Conservation (phyloP, 768 basidiomycete genomes). For the Rhizopogon vulgaris region DNA sequence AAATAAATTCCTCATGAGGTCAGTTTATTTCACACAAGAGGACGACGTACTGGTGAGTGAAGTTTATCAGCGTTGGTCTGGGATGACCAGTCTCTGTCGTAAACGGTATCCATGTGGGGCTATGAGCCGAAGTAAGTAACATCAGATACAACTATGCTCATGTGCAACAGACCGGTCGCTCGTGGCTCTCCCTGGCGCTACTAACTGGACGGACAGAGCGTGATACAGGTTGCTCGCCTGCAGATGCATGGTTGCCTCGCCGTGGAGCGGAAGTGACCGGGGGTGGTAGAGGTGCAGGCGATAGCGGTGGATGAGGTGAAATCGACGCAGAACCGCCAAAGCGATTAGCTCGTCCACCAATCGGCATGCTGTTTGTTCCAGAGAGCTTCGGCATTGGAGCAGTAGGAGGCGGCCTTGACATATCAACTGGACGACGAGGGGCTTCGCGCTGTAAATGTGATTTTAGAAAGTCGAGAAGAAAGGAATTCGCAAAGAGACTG, state of each 20-base stretch:
- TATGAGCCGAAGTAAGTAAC: slow-evolving; percentile 9
- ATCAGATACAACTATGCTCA: background rate
- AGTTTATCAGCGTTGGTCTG: background rate
- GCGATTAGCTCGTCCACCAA: slow-evolving; percentile 19
- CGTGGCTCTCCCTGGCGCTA: slow-evolving; percentile 10
- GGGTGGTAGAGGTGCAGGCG: background rate
- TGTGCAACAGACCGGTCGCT: slow-evolving; percentile 16
- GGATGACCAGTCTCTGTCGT: slow-evolving; percentile 3
- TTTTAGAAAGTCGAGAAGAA: background rate
- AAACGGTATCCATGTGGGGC: slow-evolving; percentile 10
- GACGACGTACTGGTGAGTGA: slow-evolving; percentile 16
- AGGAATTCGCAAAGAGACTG: slow-evolving; percentile 3
- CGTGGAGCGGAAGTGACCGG: background rate
- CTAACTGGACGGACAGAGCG: slow-evolving; percentile 10
- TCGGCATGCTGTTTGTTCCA: slow-evolving; percentile 27
- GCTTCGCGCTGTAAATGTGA: slow-evolving; percentile 14
- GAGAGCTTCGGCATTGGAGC: slow-evolving; percentile 21
- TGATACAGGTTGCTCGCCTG: slow-evolving; percentile 16
- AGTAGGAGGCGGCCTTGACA: slow-evolving; percentile 6
- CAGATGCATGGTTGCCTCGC: slow-evolving; percentile 6
- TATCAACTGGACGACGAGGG: slow-evolving; percentile 7
- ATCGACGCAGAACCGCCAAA: slow-evolving; percentile 10
- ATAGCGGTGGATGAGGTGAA: slow-evolving; percentile 1
- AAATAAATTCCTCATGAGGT: no score
- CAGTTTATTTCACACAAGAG: background rate